Base-by-base conservation (phyloP, 1,284 basidiomycete genomes). In the Heterobasidion occidentale region DNA sequence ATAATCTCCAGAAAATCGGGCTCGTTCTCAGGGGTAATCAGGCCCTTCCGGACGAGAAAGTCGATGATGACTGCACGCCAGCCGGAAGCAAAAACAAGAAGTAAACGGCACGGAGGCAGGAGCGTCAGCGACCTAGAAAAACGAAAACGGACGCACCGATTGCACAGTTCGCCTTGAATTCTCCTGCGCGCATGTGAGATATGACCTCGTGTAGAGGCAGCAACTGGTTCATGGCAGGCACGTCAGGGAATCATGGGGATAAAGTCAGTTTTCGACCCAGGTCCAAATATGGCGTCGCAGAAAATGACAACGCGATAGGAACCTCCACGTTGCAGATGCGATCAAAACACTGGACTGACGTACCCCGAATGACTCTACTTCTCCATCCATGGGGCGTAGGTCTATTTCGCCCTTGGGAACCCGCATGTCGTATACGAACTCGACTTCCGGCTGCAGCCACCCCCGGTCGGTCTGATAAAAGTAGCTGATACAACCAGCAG, bases 351-450 rank as follows among this genome's bases (percentile, higher is more conserved):
- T 27, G 27, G 27, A 27, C 27, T 5, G 3, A 34, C 60, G 36
- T 56, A 88, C 90, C 74, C 88, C 84, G 64, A 98, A 98, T 1
- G 80, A 87, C 66, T 97, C 93, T 5, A 98, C 95, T 68, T 98
- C 96, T 36, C 91, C 94, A 62, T 98, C 96, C 44, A 84, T 77
- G 0, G 94, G 94, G 51, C 76, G 77, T 0, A 92, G 90, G 46
- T 78, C 72, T 60, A 91, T 78, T 15, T 73, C 65, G 50, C 71
- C 73, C 2, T 74, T 59, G 0, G 91, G 91, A 33, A 94, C 77
- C 49, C 73, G 70, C 54, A 96, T 74, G 63, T 95, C 91, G 65
- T 93, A 97, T 8, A 88, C 73, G 65, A 90, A 90, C 84, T 91
- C 78, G n/a, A 92, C 72, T 70, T 92, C 92, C 0, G 94, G 94